Evolutionary conservation across 139 green algal genomes (phyloP).

Genomic region (Chlamydomonas eustigma): DNA sequence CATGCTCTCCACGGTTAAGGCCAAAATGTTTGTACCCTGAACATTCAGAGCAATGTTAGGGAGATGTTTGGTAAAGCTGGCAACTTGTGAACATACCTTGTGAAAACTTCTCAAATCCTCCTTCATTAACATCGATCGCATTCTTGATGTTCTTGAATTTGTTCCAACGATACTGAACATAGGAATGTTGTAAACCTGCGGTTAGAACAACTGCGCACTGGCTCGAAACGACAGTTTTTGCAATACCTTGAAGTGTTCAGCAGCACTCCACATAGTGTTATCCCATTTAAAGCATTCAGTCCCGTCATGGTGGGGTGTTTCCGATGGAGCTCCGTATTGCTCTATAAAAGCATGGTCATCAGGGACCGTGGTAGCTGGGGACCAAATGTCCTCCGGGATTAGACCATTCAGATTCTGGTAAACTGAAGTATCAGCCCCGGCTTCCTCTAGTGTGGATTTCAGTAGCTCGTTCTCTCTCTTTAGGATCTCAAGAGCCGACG

Average conservation of each 20-base stretch:
- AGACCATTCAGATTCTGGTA: no score
- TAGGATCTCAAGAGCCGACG: neutral
- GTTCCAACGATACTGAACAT: conserved; percentile 78
- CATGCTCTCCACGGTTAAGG: conserved; percentile 76
- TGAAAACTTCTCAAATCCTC: conserved; percentile 83
- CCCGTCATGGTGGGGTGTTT: conserved; percentile 75
- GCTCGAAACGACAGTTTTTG: neutral
- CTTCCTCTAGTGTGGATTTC: neutral
- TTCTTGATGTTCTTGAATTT: conserved; percentile 71
- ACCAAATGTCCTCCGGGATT: conserved; percentile 29
- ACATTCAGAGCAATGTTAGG: neutral
- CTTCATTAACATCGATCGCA: conserved; percentile 81
- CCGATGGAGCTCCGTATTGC: conserved; percentile 35
- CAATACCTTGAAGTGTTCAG: conserved; percentile 82
- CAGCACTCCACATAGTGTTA: conserved; percentile 70
- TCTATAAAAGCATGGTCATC: conserved; percentile 39
- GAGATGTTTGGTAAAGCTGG: neutral
- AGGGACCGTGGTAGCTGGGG: conserved; percentile 39
- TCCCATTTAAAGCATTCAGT: conserved; percentile 87
- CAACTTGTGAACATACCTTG: conserved; percentile 52
- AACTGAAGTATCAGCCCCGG: neutral
- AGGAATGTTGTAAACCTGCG: neutral
- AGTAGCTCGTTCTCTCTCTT: neutral
- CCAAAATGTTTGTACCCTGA: conserved; percentile 81
- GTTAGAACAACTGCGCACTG: neutral